Evolutionary conservation across 768 basidiomycete genomes (phyloP), one percentile per base, ranked within the genome.

Genomic region (Trametopsis cervina): DNA sequence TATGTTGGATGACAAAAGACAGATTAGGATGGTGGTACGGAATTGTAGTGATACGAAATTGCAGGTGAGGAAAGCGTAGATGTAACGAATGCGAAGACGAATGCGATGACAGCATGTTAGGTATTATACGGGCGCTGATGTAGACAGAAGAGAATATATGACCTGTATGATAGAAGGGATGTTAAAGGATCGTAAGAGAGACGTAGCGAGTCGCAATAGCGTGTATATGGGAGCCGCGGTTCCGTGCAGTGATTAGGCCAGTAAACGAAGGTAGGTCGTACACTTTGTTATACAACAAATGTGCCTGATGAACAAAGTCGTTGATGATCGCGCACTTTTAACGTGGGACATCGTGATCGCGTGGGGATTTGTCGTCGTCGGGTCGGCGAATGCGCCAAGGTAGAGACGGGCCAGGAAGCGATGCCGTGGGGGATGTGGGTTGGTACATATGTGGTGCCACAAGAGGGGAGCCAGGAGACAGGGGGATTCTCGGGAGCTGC

Each of bases 221-320:
- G 36, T 39, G 46, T 47, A 22, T 47, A 5, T 22, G 44, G 15
- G 46, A n/a, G 35, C 46, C 9, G 12, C 37, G 29, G 22, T 40
- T 40, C 9, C 27, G 37, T 36, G 33, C 7, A 36, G 29, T 45
- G 44, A 29, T 27, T 22, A n/a, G 23, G 26, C 20, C 5, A 6
- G 41, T 4, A 41, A 20, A 44, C 17, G 15, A 35, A 15, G 15
- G 29, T 33, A 33, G 29, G 29, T 33, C 44, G 49, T 50, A 50
- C 49, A 50, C 21, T 11, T 21, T 12, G 23, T 50, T 17, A 43
- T 50, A 50, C 49, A 50, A 50, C 49, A 50, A 49, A 44, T 40
- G 48, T 43, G 48, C 48, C 48, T 27, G 29, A 26, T 25, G 41
- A 38, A 40, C 48, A 35, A 36, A 29, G 26, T 50, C 49, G 49